These are phyloP conservation scores for Haematococcus lacustris DNA, from an alignment of 139 green algal species.

Conservation along the genomic window DNA sequence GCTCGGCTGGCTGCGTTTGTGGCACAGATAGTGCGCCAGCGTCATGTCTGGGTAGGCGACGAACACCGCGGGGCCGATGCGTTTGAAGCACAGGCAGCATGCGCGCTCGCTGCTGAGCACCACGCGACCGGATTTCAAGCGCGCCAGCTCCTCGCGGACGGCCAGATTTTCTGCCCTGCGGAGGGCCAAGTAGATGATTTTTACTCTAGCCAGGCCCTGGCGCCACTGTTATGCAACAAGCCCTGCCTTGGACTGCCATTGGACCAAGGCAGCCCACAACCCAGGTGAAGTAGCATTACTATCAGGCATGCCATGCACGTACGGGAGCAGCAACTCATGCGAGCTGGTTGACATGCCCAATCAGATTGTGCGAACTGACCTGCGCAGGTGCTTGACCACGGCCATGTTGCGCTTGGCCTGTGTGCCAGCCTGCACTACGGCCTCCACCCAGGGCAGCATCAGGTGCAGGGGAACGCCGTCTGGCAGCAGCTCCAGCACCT, in stretches of 20 bases:
- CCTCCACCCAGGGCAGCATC: conserved; percentile 61
- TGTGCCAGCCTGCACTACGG: conserved; percentile 33
- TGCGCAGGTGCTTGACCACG: conserved; percentile 51
- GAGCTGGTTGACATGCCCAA: no score
- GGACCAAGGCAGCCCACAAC: not conserved
- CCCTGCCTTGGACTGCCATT: no score
- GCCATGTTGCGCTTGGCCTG: conserved; percentile 56
- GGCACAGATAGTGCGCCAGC: conserved; percentile 75
- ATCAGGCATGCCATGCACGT: no score
- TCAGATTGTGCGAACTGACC: no score
- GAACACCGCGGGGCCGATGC: conserved; percentile 64
- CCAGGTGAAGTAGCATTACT: conserved; percentile 18
- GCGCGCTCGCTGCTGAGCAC: conserved; percentile 60
- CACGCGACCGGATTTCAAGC: conserved; percentile 40
- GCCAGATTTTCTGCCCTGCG: conserved; percentile 43
- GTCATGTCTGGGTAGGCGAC: conserved; percentile 61
- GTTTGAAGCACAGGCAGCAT: conserved; percentile 79
- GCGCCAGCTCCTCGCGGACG: conserved; percentile 48
- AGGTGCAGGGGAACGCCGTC: conserved; percentile 34
- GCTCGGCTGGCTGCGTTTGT: conserved; percentile 28
- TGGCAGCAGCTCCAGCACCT: conserved; percentile 57
- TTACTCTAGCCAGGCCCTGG: no score
- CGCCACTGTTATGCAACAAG: no score
- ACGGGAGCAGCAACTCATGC: no score
- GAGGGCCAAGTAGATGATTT: not conserved